Evolutionary conservation across 1,284 basidiomycete species (phyloP), one percentile per base, ranked within the genome.

Genomic region (Bondarzewia mesenterica): DNA sequence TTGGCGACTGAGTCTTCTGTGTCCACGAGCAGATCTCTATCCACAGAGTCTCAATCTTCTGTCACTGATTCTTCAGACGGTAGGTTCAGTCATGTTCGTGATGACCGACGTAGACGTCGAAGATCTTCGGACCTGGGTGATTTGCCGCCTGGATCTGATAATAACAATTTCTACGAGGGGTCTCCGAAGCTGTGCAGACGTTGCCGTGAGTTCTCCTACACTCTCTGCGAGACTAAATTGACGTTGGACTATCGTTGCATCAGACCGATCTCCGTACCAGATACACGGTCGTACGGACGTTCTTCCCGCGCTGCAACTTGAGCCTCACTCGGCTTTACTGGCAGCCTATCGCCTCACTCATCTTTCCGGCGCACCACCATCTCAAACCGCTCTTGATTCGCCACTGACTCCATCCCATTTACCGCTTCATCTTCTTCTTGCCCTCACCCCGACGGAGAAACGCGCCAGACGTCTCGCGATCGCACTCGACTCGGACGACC

Each of bases 251-350:
- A 18, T 12, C n/a, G 16, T 12, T 20, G 5, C 12, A 32, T 29
- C 32, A 56, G 54, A 55, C 10, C 41, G 49, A 26, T 50, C 51
- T 37, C 48, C 54, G 3, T 46, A 50, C 21, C 48, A 50, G 25
- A 49, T 51, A 7, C 55, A 56, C 25, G 55, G 54, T 22, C 55
- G 55, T 15, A 56, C 54, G 0, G 55, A 56, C 27, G 51, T 56
- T 14, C 51, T 56, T 15, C 54, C 55, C 2, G 55, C 55, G 12
- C 51, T 56, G 15, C 55, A 52, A 42, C 51, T 56, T 15, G 54
- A 56, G 27, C 54, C 55, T 16, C 41, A 53, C 20, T 55, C 55
- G 7, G 49, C 54, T 21, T 55, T 55, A 40, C 49, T 55, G n/a
- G 51, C 55, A 20, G 51, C 55, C 35, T 55, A 55, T 40, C 55